Percentiles rank a stretch among this genome's conserved stretches.
phyloP scores from a whole-genome alignment of 2,329 filamentous ascomycete species.

The Fusarium sp. region DNA sequence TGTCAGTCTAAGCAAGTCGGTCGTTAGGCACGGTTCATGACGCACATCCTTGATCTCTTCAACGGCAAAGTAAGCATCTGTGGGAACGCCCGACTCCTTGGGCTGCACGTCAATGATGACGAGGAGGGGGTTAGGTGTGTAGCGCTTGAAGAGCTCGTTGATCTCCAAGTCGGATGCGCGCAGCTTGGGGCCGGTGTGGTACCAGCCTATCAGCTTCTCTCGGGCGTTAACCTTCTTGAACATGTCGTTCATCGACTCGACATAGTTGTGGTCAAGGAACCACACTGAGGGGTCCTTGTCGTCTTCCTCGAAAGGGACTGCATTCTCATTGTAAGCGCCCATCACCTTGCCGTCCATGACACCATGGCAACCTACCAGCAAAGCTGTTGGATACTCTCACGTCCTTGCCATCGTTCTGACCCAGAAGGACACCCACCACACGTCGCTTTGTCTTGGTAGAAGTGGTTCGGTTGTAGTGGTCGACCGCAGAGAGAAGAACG shows the following conservation, averaged over 20 bases:
- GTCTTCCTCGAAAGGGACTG: slow-evolving; percentile 98
- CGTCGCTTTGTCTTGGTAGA: slow-evolving; percentile 87
- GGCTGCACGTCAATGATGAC: slow-evolving; percentile 99
- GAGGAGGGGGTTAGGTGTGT: slow-evolving; percentile 94
- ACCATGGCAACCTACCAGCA: slow-evolving; percentile 72
- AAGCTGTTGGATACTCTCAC: slow-evolving; percentile 99
- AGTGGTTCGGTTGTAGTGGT: slow-evolving; percentile 95
- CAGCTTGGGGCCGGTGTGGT: slow-evolving; percentile 97
- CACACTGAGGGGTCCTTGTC: slow-evolving; percentile 98
- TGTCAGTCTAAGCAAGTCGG: slow-evolving; percentile 3
- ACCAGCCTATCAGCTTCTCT: slow-evolving; percentile 99
- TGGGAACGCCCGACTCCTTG: slow-evolving; percentile 96
- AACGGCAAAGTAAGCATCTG: slow-evolving; percentile 98
- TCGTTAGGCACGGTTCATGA: slow-evolving; percentile 28
- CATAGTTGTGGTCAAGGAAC: slow-evolving; percentile 99
- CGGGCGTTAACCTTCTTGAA: slow-evolving; percentile 99
- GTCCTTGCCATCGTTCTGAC: slow-evolving; percentile 95
- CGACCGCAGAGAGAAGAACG: slow-evolving; percentile 96
- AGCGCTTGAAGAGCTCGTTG: slow-evolving; percentile 99
- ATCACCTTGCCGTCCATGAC: slow-evolving; percentile 6
- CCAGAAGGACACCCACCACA: slow-evolving; percentile 93
- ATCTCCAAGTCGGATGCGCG: slow-evolving; percentile 97
- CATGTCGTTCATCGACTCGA: slow-evolving; percentile 99
- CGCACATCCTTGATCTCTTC: slow-evolving; percentile 99
- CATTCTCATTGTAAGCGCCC: slow-evolving; percentile 31